Conservation (phyloP, 495 filamentous ascomycete genomes). For the Clohesyomyces aquaticus region DNA sequence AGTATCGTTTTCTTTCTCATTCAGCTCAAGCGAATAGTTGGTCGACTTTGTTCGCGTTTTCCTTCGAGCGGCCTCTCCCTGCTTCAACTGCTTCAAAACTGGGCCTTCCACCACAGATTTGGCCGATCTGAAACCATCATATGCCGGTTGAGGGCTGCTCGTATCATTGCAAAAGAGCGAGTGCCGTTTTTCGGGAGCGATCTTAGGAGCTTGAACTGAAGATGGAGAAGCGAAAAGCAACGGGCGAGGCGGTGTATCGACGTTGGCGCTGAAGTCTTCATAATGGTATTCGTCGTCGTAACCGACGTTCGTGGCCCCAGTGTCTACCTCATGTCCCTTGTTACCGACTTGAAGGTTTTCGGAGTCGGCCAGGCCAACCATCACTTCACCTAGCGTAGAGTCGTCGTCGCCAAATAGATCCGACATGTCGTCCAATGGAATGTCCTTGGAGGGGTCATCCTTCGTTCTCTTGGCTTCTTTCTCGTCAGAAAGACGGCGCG, state of each 20-base stretch:
- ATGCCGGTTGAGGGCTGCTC: slow-evolving; percentile 15
- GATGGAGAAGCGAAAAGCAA: background rate
- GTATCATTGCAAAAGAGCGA: slow-evolving; percentile 21
- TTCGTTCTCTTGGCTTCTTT: background rate
- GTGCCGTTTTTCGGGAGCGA: background rate
- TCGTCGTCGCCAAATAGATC: slow-evolving; percentile 37
- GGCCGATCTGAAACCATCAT: background rate
- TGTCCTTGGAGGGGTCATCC: slow-evolving; percentile 3
- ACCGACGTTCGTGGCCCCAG: background rate
- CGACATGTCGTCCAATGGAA: no score
- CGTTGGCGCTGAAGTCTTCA: background rate
- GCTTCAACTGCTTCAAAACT: background rate
- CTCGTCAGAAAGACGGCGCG: no score
- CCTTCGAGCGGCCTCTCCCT: background rate
- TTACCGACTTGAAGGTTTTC: slow-evolving; percentile 22
- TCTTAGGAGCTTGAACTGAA: background rate
- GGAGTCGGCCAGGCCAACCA: slow-evolving; percentile 42
- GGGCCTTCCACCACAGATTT: background rate
- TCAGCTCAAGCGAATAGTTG: background rate
- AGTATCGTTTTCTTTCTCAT: background rate
- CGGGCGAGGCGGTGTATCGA: background rate
- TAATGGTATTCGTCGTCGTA: background rate
- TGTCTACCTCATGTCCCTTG: background rate
- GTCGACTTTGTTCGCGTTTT: background rate
- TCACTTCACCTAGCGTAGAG: slow-evolving; percentile 37